A percentile compares a stretch with the other conserved stretches of the same genome.
Conservation (phyloP, 306 rosid species). For the Styphnolobium japonicum region DNA sequence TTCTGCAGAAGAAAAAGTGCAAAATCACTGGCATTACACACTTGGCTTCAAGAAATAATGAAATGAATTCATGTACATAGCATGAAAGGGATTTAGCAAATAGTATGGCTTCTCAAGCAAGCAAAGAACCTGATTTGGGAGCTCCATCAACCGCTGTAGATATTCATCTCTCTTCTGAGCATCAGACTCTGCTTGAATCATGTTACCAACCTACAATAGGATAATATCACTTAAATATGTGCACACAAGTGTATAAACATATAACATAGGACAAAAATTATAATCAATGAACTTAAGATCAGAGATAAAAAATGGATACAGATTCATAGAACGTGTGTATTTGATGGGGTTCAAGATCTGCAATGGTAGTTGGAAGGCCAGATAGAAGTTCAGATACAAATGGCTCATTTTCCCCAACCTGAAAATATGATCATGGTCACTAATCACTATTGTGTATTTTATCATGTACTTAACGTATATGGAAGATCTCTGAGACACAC, state of each 20-base stretch:
- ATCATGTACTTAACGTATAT: background rate
- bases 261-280: background rate
- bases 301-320: slow-evolving; percentile 43
- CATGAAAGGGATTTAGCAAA: background rate
- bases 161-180: slow-evolving; percentile 86
- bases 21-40: background rate
- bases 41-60: background rate
- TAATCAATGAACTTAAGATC: background rate
- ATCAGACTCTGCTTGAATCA: slow-evolving; percentile 97
- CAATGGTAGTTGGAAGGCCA: slow-evolving; percentile 85
- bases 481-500: background rate
- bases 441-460: background rate
- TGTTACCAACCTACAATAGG: slow-evolving; percentile 73
- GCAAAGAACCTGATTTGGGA: slow-evolving; percentile 79
- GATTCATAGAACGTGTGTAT: slow-evolving; percentile 96
- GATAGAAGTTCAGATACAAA: slow-evolving; percentile 93
- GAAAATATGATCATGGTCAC: slow-evolving; percentile 20
- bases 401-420: slow-evolving; percentile 96
- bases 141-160: slow-evolving; percentile 85
- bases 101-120: background rate
- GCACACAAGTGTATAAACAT: background rate
- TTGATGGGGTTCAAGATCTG: slow-evolving; percentile 90
- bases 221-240: background rate
- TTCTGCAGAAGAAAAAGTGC: slow-evolving; percentile 45
- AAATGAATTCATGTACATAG: background rate